These are phyloP conservation scores for Zymoseptoria tritici DNA, from an alignment of 2,329 filamentous ascomycete species.

Conservation along the genomic window DNA sequence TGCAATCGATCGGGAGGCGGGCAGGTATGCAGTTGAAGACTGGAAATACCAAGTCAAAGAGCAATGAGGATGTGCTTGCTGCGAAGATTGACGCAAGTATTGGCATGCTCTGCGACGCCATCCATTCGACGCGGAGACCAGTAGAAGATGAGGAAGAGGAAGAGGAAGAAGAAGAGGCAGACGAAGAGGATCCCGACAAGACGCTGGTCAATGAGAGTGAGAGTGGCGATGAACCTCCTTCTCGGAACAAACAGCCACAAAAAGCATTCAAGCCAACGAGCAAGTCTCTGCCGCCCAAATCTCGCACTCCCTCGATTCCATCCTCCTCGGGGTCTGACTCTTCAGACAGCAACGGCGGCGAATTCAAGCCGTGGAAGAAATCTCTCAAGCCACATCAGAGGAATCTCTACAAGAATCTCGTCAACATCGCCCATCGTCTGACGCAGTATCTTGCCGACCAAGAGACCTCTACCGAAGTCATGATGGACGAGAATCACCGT, in stretches of 20 bases:
- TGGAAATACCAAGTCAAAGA: neutral
- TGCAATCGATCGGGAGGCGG: neutral
- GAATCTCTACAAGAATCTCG: constrained; percentile 32
- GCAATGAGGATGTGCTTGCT: constrained; percentile 7
- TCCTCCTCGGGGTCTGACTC: neutral
- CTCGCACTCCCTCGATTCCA: neutral
- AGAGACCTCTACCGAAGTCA: constrained; percentile 38
- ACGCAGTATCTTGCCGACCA: constrained; percentile 41
- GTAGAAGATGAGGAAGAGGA: neutral
- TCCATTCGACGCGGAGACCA: neutral
- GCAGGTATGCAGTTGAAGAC: neutral
- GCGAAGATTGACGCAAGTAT: neutral
- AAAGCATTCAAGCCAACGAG: neutral
- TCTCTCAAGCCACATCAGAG: constrained; percentile 34
- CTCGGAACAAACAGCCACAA: constrained; percentile 1
- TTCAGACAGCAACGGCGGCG: constrained; percentile 16
- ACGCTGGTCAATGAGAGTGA: neutral
- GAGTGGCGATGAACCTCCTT: neutral
- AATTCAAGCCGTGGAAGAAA: constrained; percentile 32
- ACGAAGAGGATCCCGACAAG: constrained; percentile 8
- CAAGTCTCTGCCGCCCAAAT: neutral
- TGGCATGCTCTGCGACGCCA: neutral
- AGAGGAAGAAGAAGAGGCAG: neutral
- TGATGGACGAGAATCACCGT: constrained; percentile 38
- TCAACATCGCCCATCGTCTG: constrained; percentile 37